Evolutionary conservation across 208 protist species (phyloP).

Genomic region (Crithidia bombi): DNA sequence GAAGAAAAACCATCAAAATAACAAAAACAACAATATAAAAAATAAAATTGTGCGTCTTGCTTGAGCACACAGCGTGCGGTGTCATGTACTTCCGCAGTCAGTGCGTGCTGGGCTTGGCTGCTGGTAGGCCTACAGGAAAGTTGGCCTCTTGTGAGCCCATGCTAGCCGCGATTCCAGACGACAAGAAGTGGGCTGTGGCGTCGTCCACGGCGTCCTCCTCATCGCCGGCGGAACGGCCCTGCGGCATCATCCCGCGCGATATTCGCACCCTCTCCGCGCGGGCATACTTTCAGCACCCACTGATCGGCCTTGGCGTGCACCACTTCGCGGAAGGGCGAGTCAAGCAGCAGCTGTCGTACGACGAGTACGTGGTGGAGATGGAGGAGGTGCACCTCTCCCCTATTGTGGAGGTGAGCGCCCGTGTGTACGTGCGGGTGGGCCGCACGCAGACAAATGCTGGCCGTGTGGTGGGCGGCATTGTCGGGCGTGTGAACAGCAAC

Average conservation of each 20-base stretch:
- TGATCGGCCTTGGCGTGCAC: slow-evolving; percentile 64
- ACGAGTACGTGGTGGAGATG: slow-evolving; percentile 75
- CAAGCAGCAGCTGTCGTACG: slow-evolving; percentile 48
- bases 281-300: slow-evolving; percentile 69
- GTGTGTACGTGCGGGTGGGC: slow-evolving; percentile 65
- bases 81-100: slow-evolving; percentile 8
- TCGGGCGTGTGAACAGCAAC: slow-evolving; percentile 84
- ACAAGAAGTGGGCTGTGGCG: not conserved
- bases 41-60: not conserved
- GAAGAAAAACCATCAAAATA: slow-evolving; percentile 4
- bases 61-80: not conserved
- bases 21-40: not conserved
- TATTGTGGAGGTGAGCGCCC: slow-evolving; percentile 78
- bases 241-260: slow-evolving; percentile 23
- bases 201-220: slow-evolving; percentile 2
- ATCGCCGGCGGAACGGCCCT: not conserved
- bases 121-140: not conserved
- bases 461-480: slow-evolving; percentile 68
- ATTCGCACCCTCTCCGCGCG: slow-evolving; percentile 19
- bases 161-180: not conserved
- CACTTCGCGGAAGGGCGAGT: slow-evolving; percentile 72
- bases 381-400: slow-evolving; percentile 71
- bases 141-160: slow-evolving; percentile 8
- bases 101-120: not conserved
- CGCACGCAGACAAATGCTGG: slow-evolving; percentile 35